Conservation (phyloP, 768 basidiomycete species). For the Mycena pura region DNA sequence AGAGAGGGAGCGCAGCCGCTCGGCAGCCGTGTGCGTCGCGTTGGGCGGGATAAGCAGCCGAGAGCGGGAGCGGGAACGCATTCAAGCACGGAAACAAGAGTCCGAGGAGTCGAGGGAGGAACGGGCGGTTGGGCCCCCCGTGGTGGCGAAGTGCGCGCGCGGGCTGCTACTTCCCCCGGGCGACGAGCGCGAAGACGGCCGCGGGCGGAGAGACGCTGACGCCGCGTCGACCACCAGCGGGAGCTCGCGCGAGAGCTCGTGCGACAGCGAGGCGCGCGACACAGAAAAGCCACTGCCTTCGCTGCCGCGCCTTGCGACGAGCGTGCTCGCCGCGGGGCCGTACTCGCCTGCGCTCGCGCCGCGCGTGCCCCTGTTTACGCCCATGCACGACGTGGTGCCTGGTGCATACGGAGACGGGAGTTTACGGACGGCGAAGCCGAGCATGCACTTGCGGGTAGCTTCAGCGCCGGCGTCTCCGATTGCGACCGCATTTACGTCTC, state of each 20-base stretch:
- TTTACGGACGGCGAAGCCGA: not conserved
- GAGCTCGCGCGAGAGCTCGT: constrained; percentile 6
- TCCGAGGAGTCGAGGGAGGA: not conserved
- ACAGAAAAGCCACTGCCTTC: constrained; percentile 13
- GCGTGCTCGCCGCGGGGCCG: constrained; percentile 19
- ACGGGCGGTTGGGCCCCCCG: not conserved
- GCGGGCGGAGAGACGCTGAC: no score
- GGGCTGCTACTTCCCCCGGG: constrained; percentile 21
- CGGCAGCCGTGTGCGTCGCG: constrained; percentile 25
- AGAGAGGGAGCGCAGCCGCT: constrained; percentile 16
- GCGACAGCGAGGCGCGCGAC: not conserved
- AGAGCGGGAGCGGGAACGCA: constrained; percentile 11
- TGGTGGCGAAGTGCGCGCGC: constrained; percentile 11
- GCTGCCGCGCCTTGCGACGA: constrained; percentile 19
- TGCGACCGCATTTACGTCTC: not conserved
- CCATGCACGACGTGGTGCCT: not conserved
- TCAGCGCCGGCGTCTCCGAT: constrained; percentile 3
- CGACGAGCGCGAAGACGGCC: constrained; percentile 8
- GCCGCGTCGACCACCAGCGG: no score
- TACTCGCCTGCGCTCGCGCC: constrained; percentile 20
- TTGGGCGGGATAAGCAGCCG: constrained; percentile 16
- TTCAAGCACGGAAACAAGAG: not conserved
- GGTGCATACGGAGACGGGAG: not conserved
- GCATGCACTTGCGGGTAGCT: not conserved
- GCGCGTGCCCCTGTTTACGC: not conserved